Conservation (phyloP, 2,329 filamentous ascomycete species). For the Botrytis squamosa region DNA sequence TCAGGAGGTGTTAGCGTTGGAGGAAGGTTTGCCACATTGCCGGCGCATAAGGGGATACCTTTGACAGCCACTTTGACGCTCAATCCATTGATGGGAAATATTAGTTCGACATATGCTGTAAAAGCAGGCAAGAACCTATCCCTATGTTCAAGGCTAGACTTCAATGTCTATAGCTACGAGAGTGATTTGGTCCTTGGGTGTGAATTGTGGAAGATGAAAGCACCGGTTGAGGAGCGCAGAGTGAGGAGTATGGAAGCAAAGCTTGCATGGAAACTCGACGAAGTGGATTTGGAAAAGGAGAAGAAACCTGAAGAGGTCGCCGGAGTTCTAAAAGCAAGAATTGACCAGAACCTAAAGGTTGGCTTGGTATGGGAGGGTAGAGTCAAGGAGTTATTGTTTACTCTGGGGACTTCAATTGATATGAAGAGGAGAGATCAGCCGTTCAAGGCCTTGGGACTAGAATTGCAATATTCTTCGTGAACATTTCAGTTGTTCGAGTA, state of each 20-base stretch:
- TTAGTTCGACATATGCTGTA: conserved; percentile 89
- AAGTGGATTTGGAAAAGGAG: conserved; percentile 29
- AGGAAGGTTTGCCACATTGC: conserved; percentile 83
- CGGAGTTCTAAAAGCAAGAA: conserved; percentile 83
- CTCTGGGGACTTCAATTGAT: conserved; percentile 82
- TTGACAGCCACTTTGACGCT: conserved; percentile 91
- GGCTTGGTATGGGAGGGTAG: conserved; percentile 90
- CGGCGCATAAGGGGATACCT: conserved; percentile 77
- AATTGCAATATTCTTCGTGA: conserved; percentile 81
- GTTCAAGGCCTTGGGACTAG: conserved; percentile 72
- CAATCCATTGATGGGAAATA: conserved; percentile 90
- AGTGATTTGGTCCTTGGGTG: conserved; percentile 88
- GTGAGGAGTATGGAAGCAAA: conserved; percentile 55
- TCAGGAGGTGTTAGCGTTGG: conserved; percentile 88
- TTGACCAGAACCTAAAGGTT: conserved; percentile 85
- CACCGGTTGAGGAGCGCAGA: conserved; percentile 30
- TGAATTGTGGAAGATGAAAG: conserved; percentile 78
- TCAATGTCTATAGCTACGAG: conserved; percentile 98
- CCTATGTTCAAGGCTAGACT: conserved; percentile 87
- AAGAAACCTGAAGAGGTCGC: conserved; percentile 64
- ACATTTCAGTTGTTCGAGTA: not conserved
- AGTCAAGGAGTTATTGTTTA: conserved; percentile 89
- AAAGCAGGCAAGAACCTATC: conserved; percentile 80
- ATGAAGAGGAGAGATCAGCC: conserved; percentile 73
- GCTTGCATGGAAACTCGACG: conserved; percentile 51